phyloP scores from a whole-genome alignment of 1,284 basidiomycete species.

The Lentinula novae-zelandiae region DNA sequence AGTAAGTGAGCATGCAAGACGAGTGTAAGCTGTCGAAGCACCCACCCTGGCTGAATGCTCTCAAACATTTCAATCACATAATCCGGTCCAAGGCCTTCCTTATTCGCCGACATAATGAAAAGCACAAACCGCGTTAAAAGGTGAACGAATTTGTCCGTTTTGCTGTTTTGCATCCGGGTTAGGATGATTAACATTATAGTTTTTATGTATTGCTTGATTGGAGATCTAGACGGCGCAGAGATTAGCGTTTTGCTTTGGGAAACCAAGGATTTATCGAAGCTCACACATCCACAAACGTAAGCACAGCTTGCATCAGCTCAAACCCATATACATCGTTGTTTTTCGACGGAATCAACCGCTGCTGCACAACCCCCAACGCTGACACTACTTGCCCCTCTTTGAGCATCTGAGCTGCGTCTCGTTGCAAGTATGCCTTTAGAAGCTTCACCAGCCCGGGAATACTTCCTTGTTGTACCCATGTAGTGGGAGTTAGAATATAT shows the following conservation, averaged over 20 bases:
- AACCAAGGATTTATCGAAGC: slow-evolving; percentile 28
- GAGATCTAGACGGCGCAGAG: slow-evolving; percentile 37
- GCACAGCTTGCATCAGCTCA: slow-evolving; percentile 81
- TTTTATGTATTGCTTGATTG: slow-evolving; percentile 74
- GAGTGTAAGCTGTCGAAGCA: slow-evolving; percentile 8
- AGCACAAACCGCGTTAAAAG: slow-evolving; percentile 80
- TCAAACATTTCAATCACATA: slow-evolving; percentile 78
- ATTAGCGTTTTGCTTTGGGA: background rate
- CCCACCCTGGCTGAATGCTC: slow-evolving; percentile 82
- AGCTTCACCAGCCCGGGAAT: slow-evolving; percentile 92
- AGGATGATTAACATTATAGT: slow-evolving; percentile 80
- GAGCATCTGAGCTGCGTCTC: slow-evolving; percentile 72
- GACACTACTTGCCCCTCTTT: slow-evolving; percentile 46
- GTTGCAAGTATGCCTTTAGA: slow-evolving; percentile 79
- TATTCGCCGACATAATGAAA: slow-evolving; percentile 72
- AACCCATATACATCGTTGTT: slow-evolving; percentile 91
- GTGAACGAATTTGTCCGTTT: slow-evolving; percentile 88
- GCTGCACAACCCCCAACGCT: slow-evolving; percentile 89
- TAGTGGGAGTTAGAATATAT: slow-evolving; percentile 80
- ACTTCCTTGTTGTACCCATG: slow-evolving; percentile 96
- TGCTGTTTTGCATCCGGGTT: slow-evolving; percentile 79
- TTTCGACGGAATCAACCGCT: slow-evolving; percentile 84
- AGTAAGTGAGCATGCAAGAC: background rate
- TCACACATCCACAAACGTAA: slow-evolving; percentile 71
- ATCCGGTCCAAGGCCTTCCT: slow-evolving; percentile 73